Evolutionary conservation across 495 filamentous ascomycete genomes (phyloP), one percentile per base, ranked within the genome.

Genomic region (Hyaloscypha variabilis): DNA sequence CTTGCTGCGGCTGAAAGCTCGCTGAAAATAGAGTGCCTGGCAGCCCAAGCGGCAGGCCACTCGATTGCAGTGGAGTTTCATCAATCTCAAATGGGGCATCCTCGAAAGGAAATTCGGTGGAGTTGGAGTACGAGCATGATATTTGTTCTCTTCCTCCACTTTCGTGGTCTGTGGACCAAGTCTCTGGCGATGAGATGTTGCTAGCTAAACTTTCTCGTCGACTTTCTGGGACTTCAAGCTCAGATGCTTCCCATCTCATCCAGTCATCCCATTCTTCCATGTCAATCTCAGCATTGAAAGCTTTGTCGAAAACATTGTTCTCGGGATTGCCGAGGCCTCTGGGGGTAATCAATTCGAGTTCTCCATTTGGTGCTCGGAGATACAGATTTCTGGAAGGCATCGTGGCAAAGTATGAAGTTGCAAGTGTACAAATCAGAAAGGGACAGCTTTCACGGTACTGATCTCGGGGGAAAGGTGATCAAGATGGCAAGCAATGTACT

Each of bases 231-330:
- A 30, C 6, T 4, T 21, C 19, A 26, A 25, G 29, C 29, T 29
- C 52, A 14, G 23, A n/a, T 3, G 55, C 63, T 36, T 65, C 63
- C 63, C 63, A 65, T 26, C 29, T 39, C 63, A 65, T 54, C 63
- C 63, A 65, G 6, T 59, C 56, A 23, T 59, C 30, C 63, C 63
- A 65, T 65, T 65, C 63, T 60, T 65, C 63, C 21, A 36, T 36
- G 42, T 65, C 54, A 0, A 65, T 52, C 17, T 23, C 39, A 24
- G 34, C 13, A 19, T 54, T 54, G 55, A 65, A 60, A 31, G 55
- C 54, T 36, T 36, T 60, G 25, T 59, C 54, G 46, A 65, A 65
- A 28, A 60, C 63, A n/a, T 65, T 65, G 26, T 39, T 62, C 30
- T 62, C 60, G 14, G 26, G 23, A 26, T 2, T 51, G 49, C 3